Evolutionary conservation across 805 yeast genomes (phyloP), one percentile per base, ranked within the genome.

Genomic region (Saccharomycopsis guyanensis): DNA sequence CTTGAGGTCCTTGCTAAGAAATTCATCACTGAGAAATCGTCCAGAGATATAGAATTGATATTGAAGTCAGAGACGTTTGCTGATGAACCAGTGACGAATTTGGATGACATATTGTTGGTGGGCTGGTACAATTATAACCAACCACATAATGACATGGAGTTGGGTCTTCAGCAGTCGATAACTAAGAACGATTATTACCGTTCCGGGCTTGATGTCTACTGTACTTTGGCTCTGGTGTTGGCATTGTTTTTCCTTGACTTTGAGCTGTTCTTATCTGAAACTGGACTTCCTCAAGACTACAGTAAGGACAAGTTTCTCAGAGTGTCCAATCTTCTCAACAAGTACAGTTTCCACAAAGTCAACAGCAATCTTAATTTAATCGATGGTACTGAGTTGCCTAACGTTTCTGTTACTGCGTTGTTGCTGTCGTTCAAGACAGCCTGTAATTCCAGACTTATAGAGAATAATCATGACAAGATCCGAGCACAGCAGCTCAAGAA

Each of bases 401-500:
- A 40, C 32, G 22, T 40, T 13, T 16, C 43, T 3, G 32, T 40
- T 3, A 7, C 32, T 12, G 22, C 36, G 3, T 29, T 40, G 19
- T 19, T 40, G 13, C 15, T 7, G 24, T 40, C 43, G 20, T 40
- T 40, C 24, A 40, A 31, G 22, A 12, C 18, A n/a, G 23, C 32
- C 13, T n/a, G 24, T 32, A 24, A 29, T 8, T 19, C 12, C 13
- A 40, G 18, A n/a, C 10, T 19, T 19, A 12, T 15, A 5, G 19
- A 33, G 20, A 15, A 8, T 8, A 6, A 18, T 6, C 5, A 15
- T 49, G 64, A 69, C 24, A 73, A 73, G 56, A 79, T 76, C 45
- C 70, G 75, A 56, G 97, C 97, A 15, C 95, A 88, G 58, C 75
- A 71, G 10, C 69, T 85, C 56, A 91, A 91, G 67, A 66, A 78